Conservation (phyloP, 2,329 filamentous ascomycete species). For the Grosmannia huntii region DNA sequence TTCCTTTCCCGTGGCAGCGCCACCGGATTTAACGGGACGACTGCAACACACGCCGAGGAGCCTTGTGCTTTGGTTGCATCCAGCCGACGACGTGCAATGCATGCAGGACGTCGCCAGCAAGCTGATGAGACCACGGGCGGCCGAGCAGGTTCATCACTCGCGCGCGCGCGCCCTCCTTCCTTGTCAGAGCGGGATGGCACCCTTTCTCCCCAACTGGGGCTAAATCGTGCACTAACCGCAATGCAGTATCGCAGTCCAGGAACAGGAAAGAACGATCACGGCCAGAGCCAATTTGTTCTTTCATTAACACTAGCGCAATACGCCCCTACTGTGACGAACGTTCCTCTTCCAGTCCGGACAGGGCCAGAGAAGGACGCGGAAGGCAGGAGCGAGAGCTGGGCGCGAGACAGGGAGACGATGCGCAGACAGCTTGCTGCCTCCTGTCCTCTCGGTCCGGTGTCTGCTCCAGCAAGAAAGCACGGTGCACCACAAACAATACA, state of each 20-base stretch:
- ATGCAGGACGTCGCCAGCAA: neutral
- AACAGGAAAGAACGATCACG: neutral
- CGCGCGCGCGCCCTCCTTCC: neutral
- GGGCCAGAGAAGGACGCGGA: neutral
- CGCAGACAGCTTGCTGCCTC: neutral
- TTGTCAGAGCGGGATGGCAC: constrained; percentile 1
- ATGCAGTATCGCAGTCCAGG: neutral
- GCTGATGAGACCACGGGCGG: neutral
- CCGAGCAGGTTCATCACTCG: neutral
- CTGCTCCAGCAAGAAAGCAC: neutral
- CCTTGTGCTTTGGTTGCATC: neutral
- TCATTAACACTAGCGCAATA: neutral
- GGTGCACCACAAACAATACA: neutral
- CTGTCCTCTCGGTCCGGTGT: neutral
- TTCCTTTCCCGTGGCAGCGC: neutral
- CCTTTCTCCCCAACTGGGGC: constrained; percentile 2
- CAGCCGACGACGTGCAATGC: neutral
- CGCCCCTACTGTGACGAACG: neutral
- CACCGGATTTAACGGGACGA: neutral
- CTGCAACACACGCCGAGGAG: neutral
- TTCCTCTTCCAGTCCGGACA: neutral
- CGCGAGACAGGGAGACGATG: neutral
- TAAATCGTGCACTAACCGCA: neutral
- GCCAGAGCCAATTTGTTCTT: neutral
- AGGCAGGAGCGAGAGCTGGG: neutral